phyloP scores from a whole-genome alignment of 805 yeast genomes.

The Candida dajiaensis region DNA sequence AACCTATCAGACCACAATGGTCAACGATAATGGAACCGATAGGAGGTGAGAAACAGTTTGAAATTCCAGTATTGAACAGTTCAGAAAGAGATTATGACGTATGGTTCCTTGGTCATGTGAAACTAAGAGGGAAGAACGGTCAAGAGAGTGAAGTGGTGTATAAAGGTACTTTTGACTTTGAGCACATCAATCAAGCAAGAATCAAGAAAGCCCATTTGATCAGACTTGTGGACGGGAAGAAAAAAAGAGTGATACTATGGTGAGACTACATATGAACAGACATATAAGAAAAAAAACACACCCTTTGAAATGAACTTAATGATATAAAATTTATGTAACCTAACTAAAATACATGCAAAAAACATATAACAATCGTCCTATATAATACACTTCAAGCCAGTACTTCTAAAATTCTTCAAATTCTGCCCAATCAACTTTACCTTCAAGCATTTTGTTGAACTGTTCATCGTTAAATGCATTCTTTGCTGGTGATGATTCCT shows the following conservation, averaged over 20 bases:
- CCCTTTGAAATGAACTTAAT: background rate
- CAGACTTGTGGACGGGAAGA: slow-evolving; percentile 12
- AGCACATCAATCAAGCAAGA: slow-evolving; percentile 22
- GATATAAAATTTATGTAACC: background rate
- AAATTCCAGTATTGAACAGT: slow-evolving; percentile 17
- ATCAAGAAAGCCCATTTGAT: slow-evolving; percentile 15
- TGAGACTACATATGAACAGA: slow-evolving; percentile 1
- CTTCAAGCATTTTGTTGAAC: slow-evolving; percentile 6
- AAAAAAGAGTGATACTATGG: slow-evolving; percentile 18
- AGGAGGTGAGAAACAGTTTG: slow-evolving; percentile 17
- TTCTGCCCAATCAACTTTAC: slow-evolving; percentile 19
- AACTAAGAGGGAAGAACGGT: slow-evolving; percentile 15
- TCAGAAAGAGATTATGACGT: slow-evolving; percentile 11
- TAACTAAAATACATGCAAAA: background rate
- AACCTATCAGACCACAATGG: slow-evolving; percentile 9
- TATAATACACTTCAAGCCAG: background rate
- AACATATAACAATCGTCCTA: background rate
- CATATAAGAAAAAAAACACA: no score
- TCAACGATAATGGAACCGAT: slow-evolving; percentile 16
- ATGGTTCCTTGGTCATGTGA: slow-evolving; percentile 17
- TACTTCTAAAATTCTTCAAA: slow-evolving; percentile 9
- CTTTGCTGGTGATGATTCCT: background rate
- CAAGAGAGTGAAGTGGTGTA: slow-evolving; percentile 15
- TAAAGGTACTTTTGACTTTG: slow-evolving; percentile 22
- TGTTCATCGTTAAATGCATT: background rate